A percentile compares a stretch with the other conserved stretches of the same genome.
phyloP scores from a whole-genome alignment of 805 yeast genomes.

The Danielozyma ontarioensis region DNA sequence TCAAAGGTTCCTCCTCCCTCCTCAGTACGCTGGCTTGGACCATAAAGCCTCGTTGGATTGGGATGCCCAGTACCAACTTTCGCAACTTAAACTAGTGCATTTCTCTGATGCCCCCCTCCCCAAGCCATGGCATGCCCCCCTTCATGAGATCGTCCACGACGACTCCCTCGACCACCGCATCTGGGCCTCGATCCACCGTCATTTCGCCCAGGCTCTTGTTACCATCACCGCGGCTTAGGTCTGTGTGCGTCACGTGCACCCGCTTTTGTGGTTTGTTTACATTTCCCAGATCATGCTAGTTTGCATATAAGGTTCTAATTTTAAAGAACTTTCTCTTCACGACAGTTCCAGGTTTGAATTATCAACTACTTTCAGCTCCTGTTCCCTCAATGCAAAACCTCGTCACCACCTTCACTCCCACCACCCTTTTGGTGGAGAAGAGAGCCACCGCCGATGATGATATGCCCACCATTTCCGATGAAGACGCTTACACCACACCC shows the following conservation, averaged over 20 bases:
- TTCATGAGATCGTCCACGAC: too few species aligned
- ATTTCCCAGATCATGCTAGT: too few species aligned
- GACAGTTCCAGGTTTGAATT: too few species aligned
- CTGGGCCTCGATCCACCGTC: too few species aligned
- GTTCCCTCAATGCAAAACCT: background rate
- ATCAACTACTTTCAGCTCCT: too few species aligned
- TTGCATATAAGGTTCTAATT: too few species aligned
- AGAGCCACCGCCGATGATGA: conserved; percentile 1
- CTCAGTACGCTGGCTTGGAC: conserved; percentile 35
- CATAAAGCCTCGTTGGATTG: conserved; percentile 21
- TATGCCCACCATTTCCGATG: conserved; percentile 10
- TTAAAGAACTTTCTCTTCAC: too few species aligned
- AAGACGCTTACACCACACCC: conserved; percentile 38
- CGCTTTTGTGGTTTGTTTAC: too few species aligned
- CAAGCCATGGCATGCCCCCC: conserved; percentile 52
- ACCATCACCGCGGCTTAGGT: too few species aligned
- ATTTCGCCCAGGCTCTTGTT: too few species aligned
- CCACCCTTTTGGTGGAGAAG: conserved; percentile 2
- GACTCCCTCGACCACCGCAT: too few species aligned
- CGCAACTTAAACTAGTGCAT: conserved; percentile 45
- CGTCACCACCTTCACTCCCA: background rate
- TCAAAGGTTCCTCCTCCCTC: conserved; percentile 36
- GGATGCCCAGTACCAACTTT: conserved; percentile 22
- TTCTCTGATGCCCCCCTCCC: conserved; percentile 64
- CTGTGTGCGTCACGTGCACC: too few species aligned